Base-by-base conservation (phyloP, 2,329 filamentous ascomycete genomes). In the Hortaea sp. region DNA sequence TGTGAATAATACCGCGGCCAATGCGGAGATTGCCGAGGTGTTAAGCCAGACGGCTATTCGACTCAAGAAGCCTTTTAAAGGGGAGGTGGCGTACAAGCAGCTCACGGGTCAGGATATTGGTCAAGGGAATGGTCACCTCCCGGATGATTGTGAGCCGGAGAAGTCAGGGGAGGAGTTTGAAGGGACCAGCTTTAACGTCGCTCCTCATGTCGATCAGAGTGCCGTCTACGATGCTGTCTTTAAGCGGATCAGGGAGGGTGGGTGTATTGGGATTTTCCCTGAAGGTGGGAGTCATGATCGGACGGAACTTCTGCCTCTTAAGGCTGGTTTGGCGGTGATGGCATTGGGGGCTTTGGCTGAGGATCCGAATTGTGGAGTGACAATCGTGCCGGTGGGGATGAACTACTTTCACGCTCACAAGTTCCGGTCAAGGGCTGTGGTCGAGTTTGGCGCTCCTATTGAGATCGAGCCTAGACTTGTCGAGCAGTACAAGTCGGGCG, bases 361-460 rank as follows among this genome's bases (percentile, higher is more conserved):
- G 47, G 81, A 89, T 51, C 89, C 89, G 2, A 76, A 90, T 53
- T 95, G 87, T 61, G 88, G 86, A 29, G 73, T 98, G 51, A 94
- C 89, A 67, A 95, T 98, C 57, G 87, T 98, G 27, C 92, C 92
- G 3, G 89, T 92, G 43, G 90, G 90, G 58, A 95, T 98, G 90
- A 98, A 98, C 68, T 98, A 98, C 68, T 98, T 98, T 69, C 90
- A 97, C 67, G 86, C 90, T 0, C 90, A 98, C 75, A 98, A 97
- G 66, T 98, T 98, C 68, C 84, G 90, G 40, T 97, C 90, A 53
- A 80, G 92, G 63, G 92, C 90, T 32, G 90, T 98, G 4, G 82
- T 97, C 49, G 92, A 98, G 63, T 98, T 97, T 58, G 92, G 92
- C 6, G 82, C 80, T 28, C 88, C 92, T 0, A 82, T 97, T 52